phyloP scores from a whole-genome alignment of 495 filamentous ascomycete genomes.

The Chaetomium tenue region DNA sequence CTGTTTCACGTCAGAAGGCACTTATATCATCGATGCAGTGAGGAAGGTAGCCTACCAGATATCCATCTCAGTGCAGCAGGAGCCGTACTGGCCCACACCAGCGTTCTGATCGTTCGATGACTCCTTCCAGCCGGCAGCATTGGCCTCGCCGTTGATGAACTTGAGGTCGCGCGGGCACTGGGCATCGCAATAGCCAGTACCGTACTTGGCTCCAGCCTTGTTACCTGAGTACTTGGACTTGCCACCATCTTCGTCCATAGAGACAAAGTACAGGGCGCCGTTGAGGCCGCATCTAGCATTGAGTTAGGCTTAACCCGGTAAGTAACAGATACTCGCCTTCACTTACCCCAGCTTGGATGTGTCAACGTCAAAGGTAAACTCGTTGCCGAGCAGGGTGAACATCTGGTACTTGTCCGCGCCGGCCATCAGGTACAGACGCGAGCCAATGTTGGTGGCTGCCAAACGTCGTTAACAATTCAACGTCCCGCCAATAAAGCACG shows the following conservation, averaged over 20 bases:
- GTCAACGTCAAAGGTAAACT: slow-evolving; percentile 62
- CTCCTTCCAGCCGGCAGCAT: slow-evolving; percentile 58
- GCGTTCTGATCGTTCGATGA: slow-evolving; percentile 59
- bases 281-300: slow-evolving; percentile 51
- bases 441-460: slow-evolving; percentile 47
- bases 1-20: background rate
- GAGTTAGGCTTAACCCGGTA: background rate
- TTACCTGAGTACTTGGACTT: slow-evolving; percentile 50
- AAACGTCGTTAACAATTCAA: background rate
- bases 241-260: slow-evolving; percentile 58
- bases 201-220: slow-evolving; percentile 60
- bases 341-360: slow-evolving; percentile 42
- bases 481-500: rapidly evolving
- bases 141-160: slow-evolving; percentile 55
- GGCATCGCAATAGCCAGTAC: slow-evolving; percentile 58
- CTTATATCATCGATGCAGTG: too few relatives aligned
- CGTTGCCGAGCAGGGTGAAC: slow-evolving; percentile 54
- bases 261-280: slow-evolving; percentile 59
- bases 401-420: slow-evolving; percentile 52
- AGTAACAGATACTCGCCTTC: background rate
- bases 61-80: slow-evolving; percentile 74
- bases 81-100: slow-evolving; percentile 58
- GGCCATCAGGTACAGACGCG: slow-evolving; percentile 58
- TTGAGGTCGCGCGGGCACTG: slow-evolving; percentile 57
- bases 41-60: slow-evolving; percentile 44